Conservation (phyloP, 2,329 filamentous ascomycete species). For the Piedraia hortae region DNA sequence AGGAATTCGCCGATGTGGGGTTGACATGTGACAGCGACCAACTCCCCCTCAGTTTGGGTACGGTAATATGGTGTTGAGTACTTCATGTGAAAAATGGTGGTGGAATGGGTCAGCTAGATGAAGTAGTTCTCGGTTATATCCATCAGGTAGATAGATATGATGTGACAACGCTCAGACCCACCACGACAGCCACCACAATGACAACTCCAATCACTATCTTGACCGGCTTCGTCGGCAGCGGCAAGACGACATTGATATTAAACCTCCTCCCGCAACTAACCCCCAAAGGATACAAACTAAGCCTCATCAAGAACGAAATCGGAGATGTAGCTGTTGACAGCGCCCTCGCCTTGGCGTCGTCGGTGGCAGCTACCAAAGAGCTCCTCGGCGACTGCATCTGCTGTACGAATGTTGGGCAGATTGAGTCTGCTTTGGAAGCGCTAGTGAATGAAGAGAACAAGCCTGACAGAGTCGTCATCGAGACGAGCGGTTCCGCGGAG, state of each 20-base stretch:
- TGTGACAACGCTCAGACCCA: neutral
- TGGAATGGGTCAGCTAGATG: no score
- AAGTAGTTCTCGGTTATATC: neutral
- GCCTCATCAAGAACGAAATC: slow-evolving; percentile 93
- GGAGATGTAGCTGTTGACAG: slow-evolving; percentile 85
- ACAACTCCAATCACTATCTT: slow-evolving; percentile 60
- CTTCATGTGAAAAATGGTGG: no score
- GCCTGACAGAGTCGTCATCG: slow-evolving; percentile 75
- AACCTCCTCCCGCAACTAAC: slow-evolving; percentile 79
- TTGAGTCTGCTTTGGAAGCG: slow-evolving; percentile 52
- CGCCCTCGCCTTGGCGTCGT: slow-evolving; percentile 54
- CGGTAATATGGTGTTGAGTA: no score
- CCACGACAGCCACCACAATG: neutral
- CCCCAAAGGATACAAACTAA: slow-evolving; percentile 74
- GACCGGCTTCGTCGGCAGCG: slow-evolving; percentile 84
- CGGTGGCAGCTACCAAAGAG: slow-evolving; percentile 75
- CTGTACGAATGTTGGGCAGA: slow-evolving; percentile 88
- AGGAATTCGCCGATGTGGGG: no score
- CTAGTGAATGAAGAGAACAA: slow-evolving; percentile 27
- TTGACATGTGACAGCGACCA: no score
- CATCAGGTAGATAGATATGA: no score
- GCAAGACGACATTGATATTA: slow-evolving; percentile 87
- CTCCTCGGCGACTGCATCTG: slow-evolving; percentile 94
- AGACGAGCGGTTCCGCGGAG: slow-evolving; percentile 62
- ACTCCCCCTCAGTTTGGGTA: no score